A percentile compares a stretch with the other conserved stretches of the same genome.
Conservation (phyloP, 2,329 filamentous ascomycete species). For the Diaporthe ampelina region DNA sequence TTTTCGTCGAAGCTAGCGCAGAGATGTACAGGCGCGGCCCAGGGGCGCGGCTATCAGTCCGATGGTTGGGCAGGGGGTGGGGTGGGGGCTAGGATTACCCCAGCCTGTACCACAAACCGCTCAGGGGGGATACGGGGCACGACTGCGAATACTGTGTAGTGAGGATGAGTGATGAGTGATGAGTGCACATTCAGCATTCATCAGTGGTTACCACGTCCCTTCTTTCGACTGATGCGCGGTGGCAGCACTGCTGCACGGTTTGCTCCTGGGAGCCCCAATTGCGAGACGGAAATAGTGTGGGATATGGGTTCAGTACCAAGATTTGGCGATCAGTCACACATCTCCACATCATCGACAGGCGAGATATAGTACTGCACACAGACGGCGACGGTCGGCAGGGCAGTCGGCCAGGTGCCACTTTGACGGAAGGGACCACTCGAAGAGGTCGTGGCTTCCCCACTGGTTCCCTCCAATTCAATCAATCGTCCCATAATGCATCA, state of each 20-base stretch:
- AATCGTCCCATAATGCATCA: slow-evolving; percentile 25
- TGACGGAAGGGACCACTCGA: neutral
- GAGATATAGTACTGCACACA: neutral
- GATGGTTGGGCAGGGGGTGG: neutral
- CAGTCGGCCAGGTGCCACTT: neutral
- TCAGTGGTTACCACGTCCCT: no score
- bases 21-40: slow-evolving; percentile 23
- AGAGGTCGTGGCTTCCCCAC: slow-evolving; percentile 18
- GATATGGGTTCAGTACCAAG: slow-evolving; percentile 7
- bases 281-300: slow-evolving; percentile 8
- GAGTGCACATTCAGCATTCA: no score
- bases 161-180: no score
- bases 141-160: neutral
- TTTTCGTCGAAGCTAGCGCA: neutral
- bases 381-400: neutral
- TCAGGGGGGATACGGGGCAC: neutral
- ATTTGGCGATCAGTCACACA: slow-evolving; percentile 14
- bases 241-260: neutral
- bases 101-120: neutral
- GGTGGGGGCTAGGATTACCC: neutral
- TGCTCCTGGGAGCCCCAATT: neutral
- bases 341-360: slow-evolving; percentile 18
- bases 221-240: neutral
- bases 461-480: slow-evolving; percentile 29
- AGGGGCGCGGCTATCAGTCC: slow-evolving; percentile 22